Base-by-base conservation (phyloP, 371 early-diverging fungal genomes). In the Haplosporangium sp. region DNA sequence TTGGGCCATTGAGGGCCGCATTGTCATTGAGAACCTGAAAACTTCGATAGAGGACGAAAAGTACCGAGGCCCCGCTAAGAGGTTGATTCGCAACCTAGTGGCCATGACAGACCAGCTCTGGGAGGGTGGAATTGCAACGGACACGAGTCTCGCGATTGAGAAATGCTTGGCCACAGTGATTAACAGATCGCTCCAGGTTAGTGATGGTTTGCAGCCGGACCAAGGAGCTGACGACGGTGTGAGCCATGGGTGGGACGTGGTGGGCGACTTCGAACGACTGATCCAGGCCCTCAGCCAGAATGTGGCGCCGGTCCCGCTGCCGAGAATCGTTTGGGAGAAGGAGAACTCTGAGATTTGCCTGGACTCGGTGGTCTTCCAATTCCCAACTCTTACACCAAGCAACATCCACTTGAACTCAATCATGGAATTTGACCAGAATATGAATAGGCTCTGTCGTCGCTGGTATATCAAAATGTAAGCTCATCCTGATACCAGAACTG, bases 391-490 rank as follows among this genome's bases (percentile, higher is more conserved):
- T 16, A 38, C 61, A 50, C 66, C 69, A 13, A 57, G 50, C 36
- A 60, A 65, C 58, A 59, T 75, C 20, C 65, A 69, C 12, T 36
- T 75, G n/a, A 42, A 65, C 45, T 55, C 75, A 3, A 60, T 58
- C 1, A 66, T 66, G 37, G 65, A 50, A 16, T 69, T 62, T 55
- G 70, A 75, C 53, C 47, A 46, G 16, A n/a, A 43, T 5, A 47
- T 52, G 6, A 62, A 69, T 55, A 65, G 36, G 11, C 29, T 37
- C 0, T 40, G 53, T 16, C 70, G 70, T 12, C 62, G 61, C 1
- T 75, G 75, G 75, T 43, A 66, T 29, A 54, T 74, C 16, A 64
- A 67, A 42, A 65, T 74, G 75, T 61, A 69, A 58, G 53, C 14
- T 41, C 10, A 23, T 43, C 9, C n/a, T n/a, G n/a, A n/a, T n/a